Base-by-base conservation (phyloP, 108 stramenopile species). In the Aurantiochytrium sp. region DNA sequence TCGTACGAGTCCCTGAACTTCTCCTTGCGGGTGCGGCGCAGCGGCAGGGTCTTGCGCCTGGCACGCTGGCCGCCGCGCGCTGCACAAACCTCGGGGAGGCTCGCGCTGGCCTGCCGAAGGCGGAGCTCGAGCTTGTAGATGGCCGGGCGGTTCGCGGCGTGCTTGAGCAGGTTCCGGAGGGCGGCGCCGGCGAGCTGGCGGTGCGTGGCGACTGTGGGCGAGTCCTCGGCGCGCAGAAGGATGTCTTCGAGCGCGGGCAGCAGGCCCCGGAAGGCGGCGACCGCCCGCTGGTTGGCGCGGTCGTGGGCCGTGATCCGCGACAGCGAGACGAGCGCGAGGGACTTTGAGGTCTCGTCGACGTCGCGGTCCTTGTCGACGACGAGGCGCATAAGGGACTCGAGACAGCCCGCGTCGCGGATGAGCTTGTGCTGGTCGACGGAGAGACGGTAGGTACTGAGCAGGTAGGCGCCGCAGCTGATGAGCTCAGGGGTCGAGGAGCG, bases 131-230 rank as follows among this genome's bases (percentile, higher is more conserved):
- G 50, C 39, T 81, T 12, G 45, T 81, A 81, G 8, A 81, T 81
- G 50, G 73, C 42, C n/a, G 73, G 73, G 12, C 73, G 73, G 73
- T 81, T 81, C 42, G 39, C 73, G 6, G 73, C 73, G 45, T 81
- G 73, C 1, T 81, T 81, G 73, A 81, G 73, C 6, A 81, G 73
- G 45, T 81, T 81, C 6, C 73, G 73, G 2, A 81, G 50, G 30
- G 30, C 39, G 0, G 73, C 73, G 21, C 73, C 73, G 42, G 30
- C 73, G 19, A 81, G 45, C 36, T 42, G 73, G 10, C 73, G 12
- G 10, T 81, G 42, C 30, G 24, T 17, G 32, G 4, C 24, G 32
- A 34, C 27, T 65, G 15, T 34, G 0, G 1, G 15, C 8, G 6
- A 6, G 8, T 24, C 39, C 0, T 48, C 42, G 6, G 6, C 10